phyloP scores from a whole-genome alignment of 2,329 filamentous ascomycete species.

The Xylariomycetidae sp. region DNA sequence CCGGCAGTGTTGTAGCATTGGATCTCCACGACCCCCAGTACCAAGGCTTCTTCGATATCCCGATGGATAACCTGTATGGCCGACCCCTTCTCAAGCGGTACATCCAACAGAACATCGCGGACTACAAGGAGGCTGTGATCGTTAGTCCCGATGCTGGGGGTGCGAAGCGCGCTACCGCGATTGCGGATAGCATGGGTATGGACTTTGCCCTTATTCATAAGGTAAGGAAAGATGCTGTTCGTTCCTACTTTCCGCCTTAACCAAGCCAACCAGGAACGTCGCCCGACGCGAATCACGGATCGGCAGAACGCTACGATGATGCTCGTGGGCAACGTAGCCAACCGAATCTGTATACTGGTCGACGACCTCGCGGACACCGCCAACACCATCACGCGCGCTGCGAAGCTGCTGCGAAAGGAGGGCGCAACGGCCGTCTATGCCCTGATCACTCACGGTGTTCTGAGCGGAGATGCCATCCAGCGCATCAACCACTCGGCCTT shows the following conservation, averaged over 20 bases:
- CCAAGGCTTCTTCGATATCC: constrained; percentile 98
- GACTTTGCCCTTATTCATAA: constrained; percentile 98
- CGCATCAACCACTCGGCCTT: constrained; percentile 89
- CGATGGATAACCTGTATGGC: constrained; percentile 94
- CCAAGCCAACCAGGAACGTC: constrained; percentile 61
- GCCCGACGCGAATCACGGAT: constrained; percentile 80
- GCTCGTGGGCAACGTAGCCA: constrained; percentile 80
- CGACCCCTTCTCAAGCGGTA: constrained; percentile 66
- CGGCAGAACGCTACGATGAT: constrained; percentile 93
- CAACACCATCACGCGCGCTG: constrained; percentile 93
- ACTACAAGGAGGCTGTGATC: constrained; percentile 81
- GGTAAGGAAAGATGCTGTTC: constrained; percentile 44
- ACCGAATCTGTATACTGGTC: constrained; percentile 80
- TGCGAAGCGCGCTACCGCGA: constrained; percentile 90
- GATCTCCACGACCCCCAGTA: constrained; percentile 95
- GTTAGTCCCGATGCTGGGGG: constrained; percentile 95
- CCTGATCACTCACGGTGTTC: constrained; percentile 87
- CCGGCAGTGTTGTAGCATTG: constrained; percentile 76
- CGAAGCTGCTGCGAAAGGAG: constrained; percentile 94
- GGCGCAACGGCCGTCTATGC: constrained; percentile 89
- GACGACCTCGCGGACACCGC: constrained; percentile 94
- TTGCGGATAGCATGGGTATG: constrained; percentile 88
- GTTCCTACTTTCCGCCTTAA: constrained; percentile 28
- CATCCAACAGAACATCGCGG: constrained; percentile 74
- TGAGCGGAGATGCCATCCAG: constrained; percentile 91